A percentile compares a stretch with the other conserved stretches of the same genome.
Evolutionary conservation across 805 yeast genomes (phyloP).

Genomic region (Zygoascus tannicola): DNA sequence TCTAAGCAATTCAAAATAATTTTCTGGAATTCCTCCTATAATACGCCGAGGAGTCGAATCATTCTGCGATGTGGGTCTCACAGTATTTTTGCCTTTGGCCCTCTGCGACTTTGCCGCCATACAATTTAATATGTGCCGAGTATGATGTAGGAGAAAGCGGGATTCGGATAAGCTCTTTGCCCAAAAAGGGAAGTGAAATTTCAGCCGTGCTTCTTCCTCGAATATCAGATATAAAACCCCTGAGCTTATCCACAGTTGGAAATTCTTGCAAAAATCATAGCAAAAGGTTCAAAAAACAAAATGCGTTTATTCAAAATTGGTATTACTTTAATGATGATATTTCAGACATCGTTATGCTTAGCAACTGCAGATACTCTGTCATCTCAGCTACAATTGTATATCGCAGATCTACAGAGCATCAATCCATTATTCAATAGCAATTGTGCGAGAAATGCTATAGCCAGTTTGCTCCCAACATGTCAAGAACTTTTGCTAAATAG

Average conservation of each 20-base stretch:
- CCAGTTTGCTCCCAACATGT: background rate
- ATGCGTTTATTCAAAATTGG: no score
- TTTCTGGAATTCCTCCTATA: conserved; percentile 6
- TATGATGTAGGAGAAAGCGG: no score
- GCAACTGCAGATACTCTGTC: no score
- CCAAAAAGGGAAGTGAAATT: background rate
- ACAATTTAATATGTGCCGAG: background rate
- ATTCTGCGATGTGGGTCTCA: background rate
- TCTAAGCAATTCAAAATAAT: conserved; percentile 2
- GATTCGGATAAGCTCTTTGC: no score
- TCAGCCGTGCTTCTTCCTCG: background rate
- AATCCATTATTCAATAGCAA: background rate
- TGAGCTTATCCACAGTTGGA: no score
- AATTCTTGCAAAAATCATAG: no score
- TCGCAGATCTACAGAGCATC: background rate
- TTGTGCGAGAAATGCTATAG: background rate
- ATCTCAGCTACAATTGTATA: background rate
- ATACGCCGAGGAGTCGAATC: background rate
- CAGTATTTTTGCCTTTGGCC: background rate
- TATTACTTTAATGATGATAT: no score
- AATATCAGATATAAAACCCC: no score
- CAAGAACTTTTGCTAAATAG: background rate
- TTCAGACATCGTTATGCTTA: no score
- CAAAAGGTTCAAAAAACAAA: no score
- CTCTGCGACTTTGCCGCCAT: background rate